Base-by-base conservation (phyloP, 495 filamentous ascomycete species). In the Rhypophila decipiens region DNA sequence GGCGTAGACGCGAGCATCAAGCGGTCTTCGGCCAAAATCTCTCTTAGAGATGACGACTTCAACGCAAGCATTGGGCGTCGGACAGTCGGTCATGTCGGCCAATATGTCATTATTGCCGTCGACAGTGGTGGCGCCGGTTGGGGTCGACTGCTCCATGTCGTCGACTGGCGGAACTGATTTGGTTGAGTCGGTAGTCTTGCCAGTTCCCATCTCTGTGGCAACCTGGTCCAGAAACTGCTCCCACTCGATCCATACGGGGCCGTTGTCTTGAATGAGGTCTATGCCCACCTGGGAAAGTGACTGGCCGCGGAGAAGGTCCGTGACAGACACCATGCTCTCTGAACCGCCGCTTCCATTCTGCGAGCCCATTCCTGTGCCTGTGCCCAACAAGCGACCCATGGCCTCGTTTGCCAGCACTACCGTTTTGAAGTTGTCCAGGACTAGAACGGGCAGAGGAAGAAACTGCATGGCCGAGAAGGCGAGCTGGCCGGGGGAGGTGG, bases 351-450 rank as follows among this genome's bases (percentile, higher is more conserved):
- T 20, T 19, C n/a, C n/a, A n/a, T n/a, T n/a, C n/a, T n/a, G n/a
- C n/a, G n/a, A n/a, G n/a, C n/a, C n/a, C n/a, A 55, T 48, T n/a
- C 64, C 60, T 15, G 54, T 42, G 11, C 71, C 65, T 46, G 82
- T 61, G 12, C 73, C 76, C 31, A 88, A 59, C 46, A 87, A 54
- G 39, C 76, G 68, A 18, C 76, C 78, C 82, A 86, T 83, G 12
- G 84, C 80, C 42, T 86, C 83, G 58, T 87, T 87, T 8, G 83
- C 83, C 15, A 87, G 57, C 4, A 84, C 69, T 2, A 87, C 72
- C 0, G 78, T 83, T 63, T 86, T 87, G 36, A 74, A 42, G 29
- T 68, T 71, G 15, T 75, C 78, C 33, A 86, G 60, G 2, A 87
- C 76, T 17, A 88, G 55, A 17, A 86, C 55, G 2, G 84, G 84